These are phyloP conservation scores for Jaenimonas drosophilae DNA, from an alignment of 208 protist genomes.

Conservation along the genomic window DNA sequence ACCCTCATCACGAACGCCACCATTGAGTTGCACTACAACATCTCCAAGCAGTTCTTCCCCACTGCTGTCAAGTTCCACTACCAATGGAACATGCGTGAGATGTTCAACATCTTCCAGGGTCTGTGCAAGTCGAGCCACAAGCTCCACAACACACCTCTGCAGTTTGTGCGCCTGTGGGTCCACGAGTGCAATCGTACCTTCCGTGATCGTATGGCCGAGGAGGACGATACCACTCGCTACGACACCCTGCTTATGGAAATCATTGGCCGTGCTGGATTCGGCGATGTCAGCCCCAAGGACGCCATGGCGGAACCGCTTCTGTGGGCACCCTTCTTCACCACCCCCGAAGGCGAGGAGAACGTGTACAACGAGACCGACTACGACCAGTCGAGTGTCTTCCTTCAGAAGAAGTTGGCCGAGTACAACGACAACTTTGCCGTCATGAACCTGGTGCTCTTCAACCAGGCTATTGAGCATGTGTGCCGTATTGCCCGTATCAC, in stretches of 20 bases:
- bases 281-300: conserved; percentile 77
- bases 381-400: conserved; percentile 61
- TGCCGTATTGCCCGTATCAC: conserved; percentile 95
- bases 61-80: conserved; percentile 99
- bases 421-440: conserved; percentile 95
- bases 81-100: conserved; percentile 98
- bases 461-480: conserved; percentile 97
- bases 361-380: conserved; percentile 85
- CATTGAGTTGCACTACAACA: conserved; percentile 87
- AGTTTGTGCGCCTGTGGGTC: conserved; percentile 91
- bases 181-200: conserved; percentile 97
- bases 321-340: conserved; percentile 91
- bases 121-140: conserved; percentile 87
- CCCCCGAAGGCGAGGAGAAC: conserved; percentile 81
- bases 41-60: conserved; percentile 93
- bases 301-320: conserved; percentile 86
- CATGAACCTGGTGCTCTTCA: conserved; percentile 98
- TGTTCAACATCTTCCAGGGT: conserved; percentile 96
- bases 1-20: conserved; percentile 86
- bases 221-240: conserved; percentile 87
- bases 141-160: conserved; percentile 64
- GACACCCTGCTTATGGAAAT: conserved; percentile 84
- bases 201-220: conserved; percentile 90
- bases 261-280: conserved; percentile 70
- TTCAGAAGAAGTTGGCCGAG: conserved; percentile 89